Evolutionary conservation across 345 rosid genomes (phyloP).

Genomic region (Geranium brycei): DNA sequence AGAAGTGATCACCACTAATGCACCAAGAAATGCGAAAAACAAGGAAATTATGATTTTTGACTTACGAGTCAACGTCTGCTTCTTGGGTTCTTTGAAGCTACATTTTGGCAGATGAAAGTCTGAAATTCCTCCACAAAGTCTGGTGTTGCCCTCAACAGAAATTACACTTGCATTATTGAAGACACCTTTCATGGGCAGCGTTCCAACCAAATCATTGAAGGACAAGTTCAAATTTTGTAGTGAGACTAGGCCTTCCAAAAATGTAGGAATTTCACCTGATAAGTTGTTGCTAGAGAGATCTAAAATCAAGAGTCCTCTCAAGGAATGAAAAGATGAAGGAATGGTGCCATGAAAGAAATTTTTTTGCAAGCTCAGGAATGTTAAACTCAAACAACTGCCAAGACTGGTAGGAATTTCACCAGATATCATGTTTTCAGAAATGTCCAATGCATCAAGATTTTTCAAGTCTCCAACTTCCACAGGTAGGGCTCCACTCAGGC

Average conservation of each 20-base stretch:
- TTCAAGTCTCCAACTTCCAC: conserved; percentile 8
- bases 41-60: not conserved
- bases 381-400: conserved; percentile 16
- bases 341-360: conserved; percentile 25
- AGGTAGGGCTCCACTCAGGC: conserved; percentile 18
- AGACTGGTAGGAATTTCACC: conserved; percentile 20
- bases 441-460: conserved; percentile 6
- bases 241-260: not conserved
- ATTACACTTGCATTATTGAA: conserved; percentile 22
- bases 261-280: conserved; percentile 15
- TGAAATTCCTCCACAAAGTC: conserved; percentile 28
- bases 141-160: conserved; percentile 17
- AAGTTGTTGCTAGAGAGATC: conserved; percentile 32
- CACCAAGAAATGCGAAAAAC: not conserved
- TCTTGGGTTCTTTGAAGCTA: not conserved
- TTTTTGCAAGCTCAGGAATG: conserved; percentile 6
- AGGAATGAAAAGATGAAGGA: conserved; percentile 17
- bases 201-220: conserved; percentile 31
- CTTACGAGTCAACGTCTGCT: not conserved
- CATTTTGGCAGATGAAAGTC: conserved; percentile 12
- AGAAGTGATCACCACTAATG: not conserved
- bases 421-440: conserved; percentile 19
- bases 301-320: conserved; percentile 14
- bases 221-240: conserved; percentile 20
- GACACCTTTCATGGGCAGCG: conserved; percentile 21